These are phyloP conservation scores for Ogataea methanolica DNA, from an alignment of 805 yeast species.

Conservation along the genomic window DNA sequence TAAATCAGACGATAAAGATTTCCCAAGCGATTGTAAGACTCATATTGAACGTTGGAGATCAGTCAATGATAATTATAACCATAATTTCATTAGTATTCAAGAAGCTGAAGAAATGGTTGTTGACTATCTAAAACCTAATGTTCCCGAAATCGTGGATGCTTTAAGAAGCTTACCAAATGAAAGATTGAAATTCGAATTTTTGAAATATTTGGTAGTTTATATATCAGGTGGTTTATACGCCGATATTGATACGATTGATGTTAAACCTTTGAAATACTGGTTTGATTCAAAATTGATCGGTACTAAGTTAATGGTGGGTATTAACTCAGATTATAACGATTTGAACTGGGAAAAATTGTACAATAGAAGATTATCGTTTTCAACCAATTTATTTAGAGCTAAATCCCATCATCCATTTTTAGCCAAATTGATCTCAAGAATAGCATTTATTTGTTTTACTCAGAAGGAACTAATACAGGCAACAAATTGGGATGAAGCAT, in stretches of 20 bases:
- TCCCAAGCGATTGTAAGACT: slow-evolving; percentile 27
- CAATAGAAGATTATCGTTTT: slow-evolving; percentile 29
- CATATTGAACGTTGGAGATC: slow-evolving; percentile 32
- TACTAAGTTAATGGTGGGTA: slow-evolving; percentile 25
- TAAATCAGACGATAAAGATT: slow-evolving; percentile 24
- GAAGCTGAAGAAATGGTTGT: slow-evolving; percentile 27
- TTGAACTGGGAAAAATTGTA: slow-evolving; percentile 28
- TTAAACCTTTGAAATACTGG: slow-evolving; percentile 35
- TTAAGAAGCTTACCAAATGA: slow-evolving; percentile 47
- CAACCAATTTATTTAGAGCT: slow-evolving; percentile 25
- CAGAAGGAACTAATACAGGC: slow-evolving; percentile 18
- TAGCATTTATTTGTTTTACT: slow-evolving; percentile 24
- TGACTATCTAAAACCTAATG: slow-evolving; percentile 24
- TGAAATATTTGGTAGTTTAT: slow-evolving; percentile 44
- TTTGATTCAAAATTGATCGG: slow-evolving; percentile 20
- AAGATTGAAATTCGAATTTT: slow-evolving; percentile 45
- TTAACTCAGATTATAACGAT: slow-evolving; percentile 28
- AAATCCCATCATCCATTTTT: slow-evolving; percentile 32
- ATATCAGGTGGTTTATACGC: slow-evolving; percentile 53
- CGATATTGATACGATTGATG: slow-evolving; percentile 50
- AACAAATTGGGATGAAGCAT: slow-evolving; percentile 28
- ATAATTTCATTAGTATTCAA: slow-evolving; percentile 25
- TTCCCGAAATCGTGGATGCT: slow-evolving; percentile 51
- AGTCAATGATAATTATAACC: slow-evolving; percentile 27
- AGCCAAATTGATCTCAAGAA: slow-evolving; percentile 29